A percentile compares a stretch with the other conserved stretches of the same genome.
These are phyloP conservation scores for Hamamelis virginiana DNA, from an alignment of 164 flowering plant genomes.

Conservation along the genomic window DNA sequence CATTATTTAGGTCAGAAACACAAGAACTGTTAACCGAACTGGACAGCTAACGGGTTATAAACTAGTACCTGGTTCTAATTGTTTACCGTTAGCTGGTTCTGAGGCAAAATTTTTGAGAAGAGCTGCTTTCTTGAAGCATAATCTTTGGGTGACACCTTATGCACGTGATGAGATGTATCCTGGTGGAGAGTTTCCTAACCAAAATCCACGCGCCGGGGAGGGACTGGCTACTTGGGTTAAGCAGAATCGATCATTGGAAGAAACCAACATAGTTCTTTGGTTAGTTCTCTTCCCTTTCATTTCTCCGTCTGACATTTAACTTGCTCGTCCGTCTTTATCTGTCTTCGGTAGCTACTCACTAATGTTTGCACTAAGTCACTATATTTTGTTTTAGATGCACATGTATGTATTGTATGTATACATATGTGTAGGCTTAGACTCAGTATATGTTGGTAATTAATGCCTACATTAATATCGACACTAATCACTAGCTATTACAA, in stretches of 20 bases:
- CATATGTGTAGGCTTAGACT: no score
- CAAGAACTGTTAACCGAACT: constrained; percentile 85
- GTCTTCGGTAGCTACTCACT: no score
- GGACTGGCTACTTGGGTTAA: constrained; percentile 94
- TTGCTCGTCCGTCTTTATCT: no score
- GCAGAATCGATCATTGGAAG: constrained; percentile 74
- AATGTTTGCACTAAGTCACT: no score
- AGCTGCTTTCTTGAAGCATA: constrained; percentile 91
- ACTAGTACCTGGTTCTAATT: constrained; percentile 88
- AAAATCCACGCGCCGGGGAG: constrained; percentile 88
- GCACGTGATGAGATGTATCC: constrained; percentile 75
- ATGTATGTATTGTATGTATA: no score
- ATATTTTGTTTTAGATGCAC: no score
- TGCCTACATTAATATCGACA: no score
- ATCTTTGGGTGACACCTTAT: constrained; percentile 90
- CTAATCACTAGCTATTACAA: no score
- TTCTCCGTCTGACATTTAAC: no score
- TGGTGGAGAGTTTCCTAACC: constrained; percentile 97
- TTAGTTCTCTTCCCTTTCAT: constrained; percentile 27
- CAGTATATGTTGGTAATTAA: no score
- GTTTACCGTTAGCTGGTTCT: constrained; percentile 84
- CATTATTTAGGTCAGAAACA: constrained; percentile 67
- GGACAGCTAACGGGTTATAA: constrained; percentile 91
- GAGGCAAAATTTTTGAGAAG: constrained; percentile 87
- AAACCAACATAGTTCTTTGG: constrained; percentile 88